Conservation (phyloP, 768 basidiomycete species). For the Sistotremastrum niveocremeum region DNA sequence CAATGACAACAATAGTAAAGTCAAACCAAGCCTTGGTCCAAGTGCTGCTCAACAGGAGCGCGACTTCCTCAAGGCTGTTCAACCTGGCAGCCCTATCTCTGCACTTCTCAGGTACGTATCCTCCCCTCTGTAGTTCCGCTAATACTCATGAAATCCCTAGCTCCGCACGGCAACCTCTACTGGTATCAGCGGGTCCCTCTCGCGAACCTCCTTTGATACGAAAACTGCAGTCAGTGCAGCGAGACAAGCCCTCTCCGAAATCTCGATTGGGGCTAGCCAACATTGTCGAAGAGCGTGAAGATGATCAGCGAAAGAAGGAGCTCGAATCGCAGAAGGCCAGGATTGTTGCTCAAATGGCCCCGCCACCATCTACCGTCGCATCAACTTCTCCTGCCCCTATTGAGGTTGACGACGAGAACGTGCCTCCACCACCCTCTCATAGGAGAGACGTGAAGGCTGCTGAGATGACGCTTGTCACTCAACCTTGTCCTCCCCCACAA, state of each 20-base stretch:
- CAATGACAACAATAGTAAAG: slow-evolving; percentile 12
- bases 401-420: slow-evolving; percentile 23
- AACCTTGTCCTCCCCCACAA: too few species aligned
- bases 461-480: slow-evolving; percentile 3
- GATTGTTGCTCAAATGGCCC: slow-evolving; percentile 90
- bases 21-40: slow-evolving; percentile 10
- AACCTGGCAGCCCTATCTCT: slow-evolving; percentile 89
- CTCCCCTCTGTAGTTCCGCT: not conserved
- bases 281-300: slow-evolving; percentile 33
- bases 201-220: slow-evolving; percentile 30
- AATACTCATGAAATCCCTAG: slow-evolving; percentile 9
- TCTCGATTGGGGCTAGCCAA: slow-evolving; percentile 28
- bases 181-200: slow-evolving; percentile 37
- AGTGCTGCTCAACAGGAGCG: slow-evolving; percentile 64
- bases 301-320: slow-evolving; percentile 45
- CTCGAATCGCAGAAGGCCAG: slow-evolving; percentile 84
- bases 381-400: slow-evolving; percentile 13
- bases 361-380: slow-evolving; percentile 25
- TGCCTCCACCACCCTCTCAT: slow-evolving; percentile 10
- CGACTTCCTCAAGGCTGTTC: slow-evolving; percentile 93
- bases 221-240: slow-evolving; percentile 43
- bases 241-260: slow-evolving; percentile 38
- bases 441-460: slow-evolving; percentile 9
- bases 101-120: slow-evolving; percentile 48
- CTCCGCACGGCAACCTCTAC: slow-evolving; percentile 76